A percentile compares a stretch with the other conserved stretches of the same genome.
Conservation (phyloP, 805 yeast genomes). For the Candida adriatica region DNA sequence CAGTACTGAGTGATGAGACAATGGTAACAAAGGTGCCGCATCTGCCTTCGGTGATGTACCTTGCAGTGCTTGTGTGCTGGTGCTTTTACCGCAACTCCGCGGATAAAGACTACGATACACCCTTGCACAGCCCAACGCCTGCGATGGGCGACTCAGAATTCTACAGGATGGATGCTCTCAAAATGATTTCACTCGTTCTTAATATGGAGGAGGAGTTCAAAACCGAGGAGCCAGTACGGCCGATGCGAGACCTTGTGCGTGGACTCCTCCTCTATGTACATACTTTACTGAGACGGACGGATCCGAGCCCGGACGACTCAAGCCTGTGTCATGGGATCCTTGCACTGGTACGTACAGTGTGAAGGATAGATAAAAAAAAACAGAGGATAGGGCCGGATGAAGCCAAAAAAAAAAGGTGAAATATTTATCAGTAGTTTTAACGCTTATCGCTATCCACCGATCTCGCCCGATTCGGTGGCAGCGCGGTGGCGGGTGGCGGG, state of each 20-base stretch:
- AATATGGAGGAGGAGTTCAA: conserved; percentile 1
- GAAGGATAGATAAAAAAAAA: no score
- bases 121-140: background rate
- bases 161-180: background rate
- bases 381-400: no score
- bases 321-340: background rate
- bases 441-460: no score
- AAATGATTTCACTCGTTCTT: background rate
- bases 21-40: conserved; percentile 22
- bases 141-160: background rate
- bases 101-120: background rate
- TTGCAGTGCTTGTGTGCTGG: conserved; percentile 18
- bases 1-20: conserved; percentile 20
- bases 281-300: background rate
- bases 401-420: no score
- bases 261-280: background rate
- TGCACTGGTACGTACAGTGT: background rate
- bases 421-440: no score
- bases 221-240: background rate
- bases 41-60: conserved; percentile 16
- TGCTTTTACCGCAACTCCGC: conserved; percentile 3
- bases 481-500: background rate
- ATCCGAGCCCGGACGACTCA: background rate
- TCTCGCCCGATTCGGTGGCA: background rate
- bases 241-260: background rate